Base-by-base conservation (phyloP, 345 rosid species). In the Dovyalis caffra region DNA sequence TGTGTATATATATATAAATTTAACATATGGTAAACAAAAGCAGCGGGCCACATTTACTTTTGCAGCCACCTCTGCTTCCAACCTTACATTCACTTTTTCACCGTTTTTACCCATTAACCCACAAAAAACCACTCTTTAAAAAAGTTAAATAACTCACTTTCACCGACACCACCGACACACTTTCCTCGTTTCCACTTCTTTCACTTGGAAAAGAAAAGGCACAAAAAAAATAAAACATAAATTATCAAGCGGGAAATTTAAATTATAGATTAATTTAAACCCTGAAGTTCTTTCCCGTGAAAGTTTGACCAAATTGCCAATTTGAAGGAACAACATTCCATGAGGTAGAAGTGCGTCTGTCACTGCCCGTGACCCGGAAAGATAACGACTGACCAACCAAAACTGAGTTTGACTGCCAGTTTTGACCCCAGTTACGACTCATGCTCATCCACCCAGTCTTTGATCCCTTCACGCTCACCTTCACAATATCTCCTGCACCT, bases 241-340 rank as follows among this genome's bases (percentile, higher is more conserved):
- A 29, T 60, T 23, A 61, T 61, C 8, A 32, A 45, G 74, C 49
- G 69, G 64, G 69, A 69, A 75, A 21, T 6, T 45, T 3, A 34
- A 33, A 18, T 34, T 32, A n/a, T n/a, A 66, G 72, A 45, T 0
- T 58, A 26, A 26, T 64, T 78, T 72, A 90, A 76, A 88, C 90
- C 82, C 87, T 85, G 82, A 88, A 91, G 65, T 89, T 91, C 74
- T 91, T 88, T 8, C 97, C 97, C 6, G 78, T 76, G 88, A 91
- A 91, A 58, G 97, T 89, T 74, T 91, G 97, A 16, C 94, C 90
- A 57, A 91, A 91, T 78, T 86, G 89, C 97, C 97, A 91, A 68
- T 80, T 71, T 3, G 90, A 71, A 38, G 94, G 94, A 28, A 80
- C 91, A 20, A 90, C 74, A 75, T 91, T 91, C 94, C 90, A 88